Conservation (phyloP, 2,329 filamentous ascomycete genomes). For the Dactylonectria macrodidyma region DNA sequence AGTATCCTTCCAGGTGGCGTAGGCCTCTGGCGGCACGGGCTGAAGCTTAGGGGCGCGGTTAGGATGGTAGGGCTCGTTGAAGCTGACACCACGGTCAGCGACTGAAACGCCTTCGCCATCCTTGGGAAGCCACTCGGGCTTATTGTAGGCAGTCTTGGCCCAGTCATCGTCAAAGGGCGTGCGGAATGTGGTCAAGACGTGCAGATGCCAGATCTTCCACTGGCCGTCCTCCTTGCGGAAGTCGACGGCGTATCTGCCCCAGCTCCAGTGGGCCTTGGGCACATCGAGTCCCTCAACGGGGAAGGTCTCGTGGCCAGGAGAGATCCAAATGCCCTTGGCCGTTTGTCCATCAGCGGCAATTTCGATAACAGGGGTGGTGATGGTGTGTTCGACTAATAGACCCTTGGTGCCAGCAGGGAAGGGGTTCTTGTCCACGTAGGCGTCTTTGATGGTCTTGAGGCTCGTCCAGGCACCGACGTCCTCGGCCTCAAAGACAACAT, state of each 20-base stretch:
- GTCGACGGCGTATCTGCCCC: neutral
- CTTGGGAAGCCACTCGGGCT: neutral
- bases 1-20: neutral
- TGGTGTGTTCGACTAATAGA: neutral
- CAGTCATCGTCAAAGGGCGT: neutral
- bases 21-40: neutral
- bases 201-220: neutral
- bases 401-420: neutral
- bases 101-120: neutral
- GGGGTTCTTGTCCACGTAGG: neutral
- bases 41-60: neutral
- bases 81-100: neutral
- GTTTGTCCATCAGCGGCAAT: neutral
- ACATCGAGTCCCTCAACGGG: neutral
- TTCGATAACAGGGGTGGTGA: neutral
- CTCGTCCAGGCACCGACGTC: neutral
- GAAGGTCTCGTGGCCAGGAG: neutral
- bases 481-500: neutral
- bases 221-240: neutral
- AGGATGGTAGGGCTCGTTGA: neutral
- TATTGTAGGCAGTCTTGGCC: neutral
- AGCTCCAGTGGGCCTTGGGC: neutral
- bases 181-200: neutral
- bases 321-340: neutral
- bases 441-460: neutral